phyloP scores from a whole-genome alignment of 805 yeast genomes.

The Candida rishiriensis region DNA sequence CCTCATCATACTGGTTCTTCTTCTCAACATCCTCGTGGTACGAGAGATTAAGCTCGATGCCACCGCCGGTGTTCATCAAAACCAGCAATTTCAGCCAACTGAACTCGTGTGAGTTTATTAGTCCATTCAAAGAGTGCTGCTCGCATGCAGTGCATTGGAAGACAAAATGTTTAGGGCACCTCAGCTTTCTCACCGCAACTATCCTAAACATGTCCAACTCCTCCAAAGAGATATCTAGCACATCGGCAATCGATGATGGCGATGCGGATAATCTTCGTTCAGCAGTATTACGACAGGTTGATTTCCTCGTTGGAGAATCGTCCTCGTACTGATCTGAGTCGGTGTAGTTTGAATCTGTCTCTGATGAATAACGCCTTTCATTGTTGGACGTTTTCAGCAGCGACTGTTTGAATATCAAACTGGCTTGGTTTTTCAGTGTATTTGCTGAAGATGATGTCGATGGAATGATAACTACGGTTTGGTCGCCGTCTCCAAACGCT shows the following conservation, averaged over 20 bases:
- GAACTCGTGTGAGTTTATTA: not conserved
- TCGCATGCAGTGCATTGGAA: conserved; percentile 17
- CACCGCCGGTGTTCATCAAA: too few species aligned
- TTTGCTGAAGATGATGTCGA: not conserved
- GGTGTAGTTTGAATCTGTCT: not conserved
- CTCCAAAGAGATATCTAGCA: conserved; percentile 15
- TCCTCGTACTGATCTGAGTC: not conserved
- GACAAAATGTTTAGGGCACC: conserved; percentile 26
- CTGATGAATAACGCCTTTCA: not conserved
- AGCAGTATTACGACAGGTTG: not conserved
- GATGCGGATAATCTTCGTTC: not conserved
- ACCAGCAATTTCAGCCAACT: too few species aligned
- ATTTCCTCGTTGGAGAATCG: not conserved
- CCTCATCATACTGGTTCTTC: too few species aligned
- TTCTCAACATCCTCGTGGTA: too few species aligned
- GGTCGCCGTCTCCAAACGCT: too few species aligned
- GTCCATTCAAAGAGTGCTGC: not conserved
- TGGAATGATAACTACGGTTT: not conserved
- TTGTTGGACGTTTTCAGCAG: not conserved
- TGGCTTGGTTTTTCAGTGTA: not conserved
- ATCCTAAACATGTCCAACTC: conserved; percentile 26
- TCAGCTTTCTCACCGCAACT: conserved; percentile 13
- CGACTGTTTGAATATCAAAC: not conserved
- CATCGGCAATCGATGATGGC: not conserved
- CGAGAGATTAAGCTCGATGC: too few species aligned